Evolutionary conservation across 805 yeast species (phyloP), one percentile per base, ranked within the genome.

Genomic region (Millerago galiae): DNA sequence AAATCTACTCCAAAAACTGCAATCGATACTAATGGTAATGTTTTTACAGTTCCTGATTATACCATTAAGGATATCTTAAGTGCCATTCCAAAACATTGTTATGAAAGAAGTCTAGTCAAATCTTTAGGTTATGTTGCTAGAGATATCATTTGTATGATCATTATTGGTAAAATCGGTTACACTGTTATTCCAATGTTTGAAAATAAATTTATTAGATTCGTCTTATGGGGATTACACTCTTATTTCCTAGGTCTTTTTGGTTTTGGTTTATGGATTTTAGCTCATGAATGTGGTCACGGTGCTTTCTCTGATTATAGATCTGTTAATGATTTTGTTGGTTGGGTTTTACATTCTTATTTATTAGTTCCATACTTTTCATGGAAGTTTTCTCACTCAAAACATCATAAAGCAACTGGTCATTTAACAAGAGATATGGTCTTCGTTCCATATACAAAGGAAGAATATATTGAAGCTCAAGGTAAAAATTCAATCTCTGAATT

Each of bases 211-310:
- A 39, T 60, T 12, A 66, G 79, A 54, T 67, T 67, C 44, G 63
- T 60, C 1, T 59, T 68, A 8, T 75, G 74, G 75, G 50, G 54
- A 41, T 54, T 63, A 24, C 65, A 70, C 49, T 59, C 71, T 35
- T 63, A 59, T 50, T 45, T 57, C 45, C 61, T 67, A 49, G 75
- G 80, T 42, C 62, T 75, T 44, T 69, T 74, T 49, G 77, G 78
- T 7, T 70, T 75, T 43, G 83, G 83, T 35, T 58, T 76, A 40
- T 77, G 82, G 83, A 74, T 77, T 47, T 59, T 77, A 56, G 81
- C 80, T 37, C 82, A 76, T 56, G 81, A 76, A 61, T 77, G 83
- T 66, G 82, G 83, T 34, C 83, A 77, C 57, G 73, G 71, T 40
- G 82, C 82, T 15, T 77, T 77, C 55, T 70, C 77, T 31, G 79